phyloP scores from a whole-genome alignment of 805 yeast genomes.

The Brettanomyces sp. region DNA sequence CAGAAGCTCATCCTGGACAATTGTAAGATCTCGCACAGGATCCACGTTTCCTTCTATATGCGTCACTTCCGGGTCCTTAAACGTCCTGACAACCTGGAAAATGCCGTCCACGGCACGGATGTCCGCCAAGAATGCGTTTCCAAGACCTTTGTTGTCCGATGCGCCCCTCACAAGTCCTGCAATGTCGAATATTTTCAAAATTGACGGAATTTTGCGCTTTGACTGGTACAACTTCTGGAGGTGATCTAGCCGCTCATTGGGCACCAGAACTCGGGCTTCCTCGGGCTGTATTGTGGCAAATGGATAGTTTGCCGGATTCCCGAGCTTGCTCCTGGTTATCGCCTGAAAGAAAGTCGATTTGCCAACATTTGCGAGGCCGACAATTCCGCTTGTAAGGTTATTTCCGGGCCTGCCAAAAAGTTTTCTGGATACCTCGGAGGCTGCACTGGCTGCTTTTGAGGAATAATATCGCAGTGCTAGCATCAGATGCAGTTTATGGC shows the following conservation, averaged over 20 bases:
- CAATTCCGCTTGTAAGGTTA: slow-evolving; percentile 35
- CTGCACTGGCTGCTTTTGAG: background rate
- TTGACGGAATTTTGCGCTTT: slow-evolving; percentile 41
- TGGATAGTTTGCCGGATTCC: slow-evolving; percentile 64
- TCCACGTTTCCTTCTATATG: slow-evolving; percentile 59
- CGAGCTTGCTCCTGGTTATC: slow-evolving; percentile 50
- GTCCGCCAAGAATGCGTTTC: slow-evolving; percentile 63
- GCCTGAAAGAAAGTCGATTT: slow-evolving; percentile 51
- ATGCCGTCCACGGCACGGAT: slow-evolving; percentile 66
- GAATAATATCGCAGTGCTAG: slow-evolving; percentile 3
- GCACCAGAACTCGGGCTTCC: slow-evolving; percentile 49
- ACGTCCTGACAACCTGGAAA: slow-evolving; percentile 59
- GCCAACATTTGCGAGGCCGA: slow-evolving; percentile 62
- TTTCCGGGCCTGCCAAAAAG: slow-evolving; percentile 27
- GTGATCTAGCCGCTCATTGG: slow-evolving; percentile 38
- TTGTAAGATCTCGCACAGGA: slow-evolving; percentile 53
- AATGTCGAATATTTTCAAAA: slow-evolving; percentile 53
- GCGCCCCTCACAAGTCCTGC: slow-evolving; percentile 65
- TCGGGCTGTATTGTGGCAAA: slow-evolving; percentile 73
- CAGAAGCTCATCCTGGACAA: slow-evolving; percentile 56
- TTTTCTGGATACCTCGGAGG: slow-evolving; percentile 2
- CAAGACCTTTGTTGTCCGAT: slow-evolving; percentile 58
- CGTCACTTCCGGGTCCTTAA: slow-evolving; percentile 54
- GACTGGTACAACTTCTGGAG: slow-evolving; percentile 41
- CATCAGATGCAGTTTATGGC: background rate